These are phyloP conservation scores for Sclerotinia nivalis DNA, from an alignment of 2,329 filamentous ascomycete genomes.

Conservation along the genomic window DNA sequence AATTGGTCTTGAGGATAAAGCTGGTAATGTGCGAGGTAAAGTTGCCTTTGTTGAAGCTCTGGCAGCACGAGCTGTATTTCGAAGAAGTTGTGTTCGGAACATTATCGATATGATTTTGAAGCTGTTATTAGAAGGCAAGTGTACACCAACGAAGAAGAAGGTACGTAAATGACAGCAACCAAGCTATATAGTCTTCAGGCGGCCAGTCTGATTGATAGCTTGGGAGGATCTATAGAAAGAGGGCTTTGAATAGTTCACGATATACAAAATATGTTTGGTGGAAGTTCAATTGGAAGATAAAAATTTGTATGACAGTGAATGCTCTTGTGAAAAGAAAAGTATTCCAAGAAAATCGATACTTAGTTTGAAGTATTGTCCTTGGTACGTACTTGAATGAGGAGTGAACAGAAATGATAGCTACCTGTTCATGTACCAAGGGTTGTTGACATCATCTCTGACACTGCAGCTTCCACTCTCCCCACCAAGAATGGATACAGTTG, in stretches of 20 bases:
- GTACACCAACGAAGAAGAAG: neutral
- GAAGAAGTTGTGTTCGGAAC: slow-evolving; percentile 39
- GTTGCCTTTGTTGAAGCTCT: slow-evolving; percentile 29
- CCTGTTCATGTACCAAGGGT: slow-evolving; percentile 6
- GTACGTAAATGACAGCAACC: neutral
- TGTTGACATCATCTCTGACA: slow-evolving; percentile 24
- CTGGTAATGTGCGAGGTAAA: slow-evolving; percentile 28
- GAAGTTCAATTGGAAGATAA: neutral
- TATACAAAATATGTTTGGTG: neutral
- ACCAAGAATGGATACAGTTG: slow-evolving; percentile 10
- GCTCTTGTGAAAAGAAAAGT: neutral
- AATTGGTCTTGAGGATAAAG: slow-evolving; percentile 29
- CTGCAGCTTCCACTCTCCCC: slow-evolving; percentile 15
- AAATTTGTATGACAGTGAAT: too few relatives aligned
- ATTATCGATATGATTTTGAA: slow-evolving; percentile 29
- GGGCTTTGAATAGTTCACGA: neutral
- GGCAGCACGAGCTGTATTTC: slow-evolving; percentile 34
- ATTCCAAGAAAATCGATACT: neutral
- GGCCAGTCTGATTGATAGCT: neutral
- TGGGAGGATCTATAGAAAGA: neutral
- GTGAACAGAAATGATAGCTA: slow-evolving; percentile 11
- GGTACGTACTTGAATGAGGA: slow-evolving; percentile 1
- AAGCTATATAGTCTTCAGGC: neutral
- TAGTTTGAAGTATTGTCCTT: slow-evolving; percentile 5
- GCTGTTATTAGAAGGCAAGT: neutral